These are phyloP conservation scores for Colletotrichum karsti DNA, from an alignment of 2,329 filamentous ascomycete species.

Conservation along the genomic window DNA sequence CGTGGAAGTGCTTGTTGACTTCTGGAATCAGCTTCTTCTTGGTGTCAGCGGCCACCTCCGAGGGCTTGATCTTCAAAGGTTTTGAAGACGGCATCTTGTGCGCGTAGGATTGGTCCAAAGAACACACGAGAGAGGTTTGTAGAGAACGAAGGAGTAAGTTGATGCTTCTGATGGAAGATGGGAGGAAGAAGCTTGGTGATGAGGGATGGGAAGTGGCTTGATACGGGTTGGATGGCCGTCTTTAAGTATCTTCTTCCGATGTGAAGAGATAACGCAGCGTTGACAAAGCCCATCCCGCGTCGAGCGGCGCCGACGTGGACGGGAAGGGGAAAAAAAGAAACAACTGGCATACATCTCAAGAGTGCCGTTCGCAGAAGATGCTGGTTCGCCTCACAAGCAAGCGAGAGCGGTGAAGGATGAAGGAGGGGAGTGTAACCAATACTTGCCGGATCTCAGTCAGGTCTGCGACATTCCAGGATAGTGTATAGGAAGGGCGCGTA, in stretches of 20 bases:
- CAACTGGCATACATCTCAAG: conserved; percentile 5
- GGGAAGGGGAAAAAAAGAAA: conserved; percentile 21
- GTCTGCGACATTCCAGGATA: conserved; percentile 30
- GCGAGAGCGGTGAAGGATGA: conserved; percentile 30
- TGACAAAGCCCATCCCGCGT: neutral
- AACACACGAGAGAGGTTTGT: neutral
- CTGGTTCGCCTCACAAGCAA: conserved; percentile 19
- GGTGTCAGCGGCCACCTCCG: conserved; percentile 78
- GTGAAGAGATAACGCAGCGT: neutral
- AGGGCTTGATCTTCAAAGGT: conserved; percentile 67
- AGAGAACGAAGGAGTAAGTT: neutral
- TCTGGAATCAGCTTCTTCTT: conserved; percentile 75
- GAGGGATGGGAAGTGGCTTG: neutral
- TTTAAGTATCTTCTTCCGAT: conserved; percentile 22
- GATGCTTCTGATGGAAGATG: neutral
- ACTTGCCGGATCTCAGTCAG: conserved; percentile 32
- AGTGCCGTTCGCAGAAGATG: neutral
- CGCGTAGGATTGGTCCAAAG: neutral
- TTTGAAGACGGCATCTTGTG: conserved; percentile 29
- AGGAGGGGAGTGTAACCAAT: conserved; percentile 32
- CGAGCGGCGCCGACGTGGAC: neutral
- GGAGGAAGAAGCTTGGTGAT: neutral
- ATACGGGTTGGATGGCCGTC: neutral
- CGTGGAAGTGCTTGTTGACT: conserved; percentile 64
- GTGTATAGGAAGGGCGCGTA: conserved; percentile 25